Conservation (phyloP, 345 rosid species). For the Draba incana region DNA sequence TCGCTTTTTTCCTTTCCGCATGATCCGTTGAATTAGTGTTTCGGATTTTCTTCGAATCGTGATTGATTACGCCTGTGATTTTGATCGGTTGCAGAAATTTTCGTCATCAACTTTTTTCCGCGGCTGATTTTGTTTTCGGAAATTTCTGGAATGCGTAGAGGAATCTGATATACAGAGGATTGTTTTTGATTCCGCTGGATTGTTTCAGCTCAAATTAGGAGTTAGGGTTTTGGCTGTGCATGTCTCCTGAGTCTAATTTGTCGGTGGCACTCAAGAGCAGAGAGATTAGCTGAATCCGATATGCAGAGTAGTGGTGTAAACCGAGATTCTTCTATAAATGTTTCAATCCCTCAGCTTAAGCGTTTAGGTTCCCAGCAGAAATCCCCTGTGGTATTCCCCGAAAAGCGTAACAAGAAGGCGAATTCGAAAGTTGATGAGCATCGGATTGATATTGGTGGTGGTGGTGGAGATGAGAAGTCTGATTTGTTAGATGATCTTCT, state of each 20-base stretch:
- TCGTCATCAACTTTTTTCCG: too few species aligned
- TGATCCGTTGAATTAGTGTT: too few species aligned
- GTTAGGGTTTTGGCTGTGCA: constrained; percentile 25
- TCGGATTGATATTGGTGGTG: constrained; percentile 57
- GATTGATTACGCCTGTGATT: too few species aligned
- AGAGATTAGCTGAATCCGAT: constrained; percentile 21
- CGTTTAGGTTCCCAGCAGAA: constrained; percentile 68
- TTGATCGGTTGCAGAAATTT: too few species aligned
- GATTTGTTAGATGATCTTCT: constrained; percentile 69
- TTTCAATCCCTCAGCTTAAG: constrained; percentile 41
- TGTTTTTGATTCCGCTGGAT: neutral
- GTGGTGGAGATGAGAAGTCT: constrained; percentile 75
- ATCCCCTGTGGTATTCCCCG: constrained; percentile 75
- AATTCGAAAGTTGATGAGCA: constrained; percentile 55
- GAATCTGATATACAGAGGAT: neutral
- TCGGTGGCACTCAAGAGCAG: constrained; percentile 21
- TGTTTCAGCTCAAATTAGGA: neutral
- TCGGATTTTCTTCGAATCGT: too few species aligned
- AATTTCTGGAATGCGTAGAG: neutral
- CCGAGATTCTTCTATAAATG: neutral
- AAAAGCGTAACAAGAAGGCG: constrained; percentile 71
- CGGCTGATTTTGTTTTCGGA: too few species aligned
- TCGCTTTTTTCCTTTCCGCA: too few species aligned
- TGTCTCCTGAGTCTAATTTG: constrained; percentile 32
- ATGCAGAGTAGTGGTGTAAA: constrained; percentile 49